Evolutionary conservation across 169 alveolate species (phyloP).

Genomic region (Plasmodium adleri): DNA sequence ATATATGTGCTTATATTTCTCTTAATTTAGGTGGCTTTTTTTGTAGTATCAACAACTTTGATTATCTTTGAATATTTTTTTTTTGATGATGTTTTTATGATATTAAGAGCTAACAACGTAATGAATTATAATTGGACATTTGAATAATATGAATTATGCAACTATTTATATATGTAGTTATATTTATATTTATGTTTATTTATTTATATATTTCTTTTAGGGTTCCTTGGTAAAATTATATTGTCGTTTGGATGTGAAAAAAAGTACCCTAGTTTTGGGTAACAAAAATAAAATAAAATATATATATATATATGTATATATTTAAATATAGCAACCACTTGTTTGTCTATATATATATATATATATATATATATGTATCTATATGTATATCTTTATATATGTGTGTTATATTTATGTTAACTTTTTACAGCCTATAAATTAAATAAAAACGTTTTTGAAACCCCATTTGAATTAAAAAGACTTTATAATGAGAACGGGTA

Average conservation of each 20-base stretch:
- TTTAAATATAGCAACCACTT: neutral
- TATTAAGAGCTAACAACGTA: conserved; percentile 47
- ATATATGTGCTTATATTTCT: neutral
- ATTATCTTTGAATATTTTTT: conserved; percentile 35
- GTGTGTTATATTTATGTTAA: neutral
- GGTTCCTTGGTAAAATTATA: conserved; percentile 17
- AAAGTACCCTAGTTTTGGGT: conserved; percentile 26
- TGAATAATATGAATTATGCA: too few species aligned
- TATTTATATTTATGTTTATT: neutral
- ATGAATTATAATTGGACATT: neutral
- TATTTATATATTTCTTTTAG: conserved; percentile 1
- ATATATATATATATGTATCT: neutral
- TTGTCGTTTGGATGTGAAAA: conserved; percentile 25
- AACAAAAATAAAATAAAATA: conserved; percentile 16
- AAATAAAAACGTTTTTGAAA: conserved; percentile 15
- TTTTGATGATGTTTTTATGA: conserved; percentile 53
- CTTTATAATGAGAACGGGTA: conserved; percentile 61
- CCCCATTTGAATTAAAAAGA: conserved; percentile 36
- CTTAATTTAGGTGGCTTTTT: conserved; percentile 37
- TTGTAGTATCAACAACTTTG: conserved; percentile 20
- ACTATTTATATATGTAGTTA: neutral
- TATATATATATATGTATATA: neutral
- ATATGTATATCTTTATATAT: neutral
- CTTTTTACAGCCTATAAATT: conserved; percentile 20
- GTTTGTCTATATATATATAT: neutral